Evolutionary conservation across 192 early-diverging fungal genomes (phyloP), one percentile per base, ranked within the genome.

Genomic region (Coemansia sp.): DNA sequence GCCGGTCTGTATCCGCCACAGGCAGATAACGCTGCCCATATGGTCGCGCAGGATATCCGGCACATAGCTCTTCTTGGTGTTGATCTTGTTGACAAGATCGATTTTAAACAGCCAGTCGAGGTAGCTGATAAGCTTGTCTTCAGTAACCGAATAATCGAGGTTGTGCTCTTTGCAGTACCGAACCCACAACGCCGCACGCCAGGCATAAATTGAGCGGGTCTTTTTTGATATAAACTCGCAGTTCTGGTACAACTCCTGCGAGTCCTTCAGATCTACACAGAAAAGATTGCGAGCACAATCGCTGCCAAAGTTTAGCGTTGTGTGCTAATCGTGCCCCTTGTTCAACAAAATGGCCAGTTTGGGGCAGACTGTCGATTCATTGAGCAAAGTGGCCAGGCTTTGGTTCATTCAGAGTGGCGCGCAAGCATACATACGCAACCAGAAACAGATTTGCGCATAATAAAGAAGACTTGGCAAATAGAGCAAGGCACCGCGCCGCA

Each of bases 161-260:
- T 64, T 48, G 21, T 60, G 62, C 57, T 81, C 73, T 35, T 75
- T 75, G 73, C 78, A 81, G 52, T 72, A 81, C 17, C 78, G 72
- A 45, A 81, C 73, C 78, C 78, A 81, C 45, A 81, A 52, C 5
- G 78, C 78, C 0, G 69, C 63, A 17, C 78, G 69, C 78, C 78
- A 81, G 9, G 78, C 72, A 27, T 81, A 81, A 48, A 81, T 81
- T 3, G 78, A 81, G 27, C 78, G 69, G 0, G 78, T 81, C 70
- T 81, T 81, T 69, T 81, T 81, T 9, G 78, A 75, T 8, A 81
- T 81, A 60, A 81, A 81, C 57, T 69, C 72, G 69, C 72, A 75
- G 57, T 63, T 56, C 7, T 75, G 65, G 45, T 67, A 81, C 38
- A 81, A 69, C 66, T 75, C 73, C 59, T 81, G 78, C 27, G 78